Base-by-base conservation (phyloP, 1,284 basidiomycete genomes). In the Apiotrichum gracile region DNA sequence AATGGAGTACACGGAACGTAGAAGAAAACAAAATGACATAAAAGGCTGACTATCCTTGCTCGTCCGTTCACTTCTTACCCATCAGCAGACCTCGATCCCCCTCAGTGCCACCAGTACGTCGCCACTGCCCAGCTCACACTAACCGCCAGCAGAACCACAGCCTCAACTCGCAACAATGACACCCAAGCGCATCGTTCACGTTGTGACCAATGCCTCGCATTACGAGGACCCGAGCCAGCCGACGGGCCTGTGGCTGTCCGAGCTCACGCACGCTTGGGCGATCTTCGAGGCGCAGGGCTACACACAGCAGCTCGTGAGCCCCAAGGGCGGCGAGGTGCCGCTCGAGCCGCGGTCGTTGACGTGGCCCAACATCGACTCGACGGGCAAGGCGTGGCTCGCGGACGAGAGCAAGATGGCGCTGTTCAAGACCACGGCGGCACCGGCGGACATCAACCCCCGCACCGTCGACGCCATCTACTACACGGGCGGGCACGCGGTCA, bases 401-500 rank as follows among this genome's bases (percentile, higher is more conserved):
- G 49, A 50, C 49, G 10, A 26, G n/a, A 7, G 5, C 17, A 35
- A 44, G 13, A 43, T 50, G 49, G 34, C 22, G 12, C 40, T 50
- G 14, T 34, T 50, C n/a, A 19, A 35, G n/a, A 22, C 19, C 31
- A 50, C 49, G 3, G 4, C 13, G 22, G 25, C 22, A 5, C 49
- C 49, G 2, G 41, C 14, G 17, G 55, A 52, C 29, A 37, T 57
- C 16, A 29, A 49, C 16, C 16, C 42, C 4, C 34, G 19, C 24
- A 27, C 35, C 6, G 45, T 53, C 24, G 51, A 52, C 39, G 43
- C 49, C 37, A 46, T 57, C 51, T 57, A 49, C 47, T 52, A 40
- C 17, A 53, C 55, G 1, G 55, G 51, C 21, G 55, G 55, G 14
- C 55, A 57, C 34, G 55, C 55, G 6, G 45, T 49, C 35, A 44